Percentiles rank a stretch among this genome's conserved stretches.
Conservation (phyloP, 2,329 filamentous ascomycete genomes). For the Didymella exigua region DNA sequence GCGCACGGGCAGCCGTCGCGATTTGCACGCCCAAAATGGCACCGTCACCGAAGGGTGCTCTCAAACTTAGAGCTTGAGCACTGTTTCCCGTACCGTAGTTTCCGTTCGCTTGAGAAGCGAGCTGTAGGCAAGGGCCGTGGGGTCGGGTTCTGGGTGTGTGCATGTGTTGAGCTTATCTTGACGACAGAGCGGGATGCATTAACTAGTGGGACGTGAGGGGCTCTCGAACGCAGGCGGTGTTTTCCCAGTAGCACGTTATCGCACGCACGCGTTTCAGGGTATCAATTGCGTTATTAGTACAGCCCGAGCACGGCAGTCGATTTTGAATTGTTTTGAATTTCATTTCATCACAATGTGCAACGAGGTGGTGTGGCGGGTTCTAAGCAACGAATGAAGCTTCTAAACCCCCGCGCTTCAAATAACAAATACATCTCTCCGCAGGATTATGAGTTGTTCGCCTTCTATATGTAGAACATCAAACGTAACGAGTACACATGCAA, state of each 20-base stretch:
- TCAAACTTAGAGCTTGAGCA: conserved; percentile 19
- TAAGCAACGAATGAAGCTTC: conserved; percentile 6
- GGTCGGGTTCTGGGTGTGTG: conserved; percentile 17
- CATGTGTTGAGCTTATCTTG: conserved; percentile 21
- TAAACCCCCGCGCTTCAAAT: conserved; percentile 5
- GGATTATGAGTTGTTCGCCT: neutral
- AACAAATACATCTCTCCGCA: conserved; percentile 4
- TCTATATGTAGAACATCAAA: neutral
- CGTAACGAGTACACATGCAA: neutral
- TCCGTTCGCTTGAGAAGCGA: conserved; percentile 20
- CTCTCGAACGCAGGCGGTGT: conserved; percentile 4
- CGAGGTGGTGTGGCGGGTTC: conserved; percentile 8
- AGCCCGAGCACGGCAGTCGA: neutral
- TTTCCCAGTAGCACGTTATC: neutral
- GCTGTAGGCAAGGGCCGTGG: conserved; percentile 17
- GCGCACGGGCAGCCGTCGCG: conserved; percentile 16
- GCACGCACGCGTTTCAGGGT: neutral
- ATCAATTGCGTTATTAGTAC: neutral
- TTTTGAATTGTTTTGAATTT: conserved; percentile 1
- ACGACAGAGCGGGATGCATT: conserved; percentile 7
- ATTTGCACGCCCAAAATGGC: conserved; percentile 12
- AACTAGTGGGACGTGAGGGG: conserved; percentile 7
- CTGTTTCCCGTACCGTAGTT: conserved; percentile 20
- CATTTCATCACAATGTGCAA: conserved; percentile 19
- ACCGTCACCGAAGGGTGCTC: conserved; percentile 13